Evolutionary conservation across 768 basidiomycete species (phyloP).

Genomic region (Hygrocybe coccinea): DNA sequence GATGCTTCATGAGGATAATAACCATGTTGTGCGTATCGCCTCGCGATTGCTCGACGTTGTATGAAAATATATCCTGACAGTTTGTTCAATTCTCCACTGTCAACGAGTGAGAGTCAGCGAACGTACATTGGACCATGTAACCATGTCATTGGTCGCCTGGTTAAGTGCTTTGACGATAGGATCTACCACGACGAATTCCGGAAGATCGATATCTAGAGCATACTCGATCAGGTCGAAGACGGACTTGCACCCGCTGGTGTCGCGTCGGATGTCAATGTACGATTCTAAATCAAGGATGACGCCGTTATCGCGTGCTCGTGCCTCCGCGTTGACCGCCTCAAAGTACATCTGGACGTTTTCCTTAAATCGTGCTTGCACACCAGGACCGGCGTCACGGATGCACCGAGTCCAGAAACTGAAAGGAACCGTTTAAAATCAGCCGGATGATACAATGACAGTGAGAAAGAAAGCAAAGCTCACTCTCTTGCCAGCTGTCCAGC

Average conservation of each 20-base stretch:
- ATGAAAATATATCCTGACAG: slow-evolving; percentile 38
- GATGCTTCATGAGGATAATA: slow-evolving; percentile 38
- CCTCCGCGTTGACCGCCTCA: slow-evolving; percentile 38
- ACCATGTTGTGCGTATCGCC: slow-evolving; percentile 41
- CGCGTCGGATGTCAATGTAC: slow-evolving; percentile 50
- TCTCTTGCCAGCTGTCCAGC: slow-evolving; percentile 65
- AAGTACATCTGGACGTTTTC: slow-evolving; percentile 39
- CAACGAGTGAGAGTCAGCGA: too few species aligned
- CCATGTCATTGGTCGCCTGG: slow-evolving; percentile 47
- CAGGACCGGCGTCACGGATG: slow-evolving; percentile 6
- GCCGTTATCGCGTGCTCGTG: slow-evolving; percentile 37
- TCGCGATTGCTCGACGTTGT: slow-evolving; percentile 36
- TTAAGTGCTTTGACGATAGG: slow-evolving; percentile 43
- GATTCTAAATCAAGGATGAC: slow-evolving; percentile 43
- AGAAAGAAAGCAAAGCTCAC: slow-evolving; percentile 38
- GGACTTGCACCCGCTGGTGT: slow-evolving; percentile 50
- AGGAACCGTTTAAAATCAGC: slow-evolving; percentile 52
- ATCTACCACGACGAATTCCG: slow-evolving; percentile 49
- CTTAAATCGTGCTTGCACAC: slow-evolving; percentile 29
- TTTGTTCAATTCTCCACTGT: not conserved
- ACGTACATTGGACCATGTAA: slow-evolving; percentile 44
- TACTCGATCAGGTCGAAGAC: slow-evolving; percentile 52
- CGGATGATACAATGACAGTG: slow-evolving; percentile 49
- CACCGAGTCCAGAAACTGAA: slow-evolving; percentile 21
- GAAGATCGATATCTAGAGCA: slow-evolving; percentile 46